Conservation (phyloP, 306 rosid species). For the Prunus davidiana region DNA sequence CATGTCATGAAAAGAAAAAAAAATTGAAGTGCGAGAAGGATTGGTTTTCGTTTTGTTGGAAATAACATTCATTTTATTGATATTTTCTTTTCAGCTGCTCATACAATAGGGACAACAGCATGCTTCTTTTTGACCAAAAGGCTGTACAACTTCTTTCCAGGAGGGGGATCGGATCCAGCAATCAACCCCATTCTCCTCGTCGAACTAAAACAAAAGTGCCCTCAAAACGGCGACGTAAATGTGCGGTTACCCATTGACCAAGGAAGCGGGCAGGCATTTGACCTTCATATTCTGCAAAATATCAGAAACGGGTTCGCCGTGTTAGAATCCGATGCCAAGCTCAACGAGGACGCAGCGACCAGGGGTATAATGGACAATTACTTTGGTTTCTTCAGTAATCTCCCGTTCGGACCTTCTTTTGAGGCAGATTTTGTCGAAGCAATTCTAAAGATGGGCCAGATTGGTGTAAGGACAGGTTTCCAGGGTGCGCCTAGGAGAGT, state of each 20-base stretch:
- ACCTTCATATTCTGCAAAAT: constrained; percentile 54
- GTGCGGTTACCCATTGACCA: constrained; percentile 48
- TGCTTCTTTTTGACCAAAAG: constrained; percentile 81
- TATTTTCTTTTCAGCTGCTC: constrained; percentile 55
- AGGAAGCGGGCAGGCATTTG: constrained; percentile 51
- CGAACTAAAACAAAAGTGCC: constrained; percentile 45
- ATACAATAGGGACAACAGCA: constrained; percentile 90
- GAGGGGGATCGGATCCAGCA: constrained; percentile 64
- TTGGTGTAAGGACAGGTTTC: constrained; percentile 68
- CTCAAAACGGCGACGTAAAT: constrained; percentile 50
- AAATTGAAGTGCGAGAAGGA: too few relatives aligned
- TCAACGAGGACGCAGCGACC: constrained; percentile 51
- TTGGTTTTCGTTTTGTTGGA: too few relatives aligned
- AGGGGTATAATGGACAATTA: constrained; percentile 53
- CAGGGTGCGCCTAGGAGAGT: constrained; percentile 55
- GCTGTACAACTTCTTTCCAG: constrained; percentile 62
- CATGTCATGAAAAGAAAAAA: too few relatives aligned
- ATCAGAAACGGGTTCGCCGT: constrained; percentile 70
- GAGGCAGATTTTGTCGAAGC: constrained; percentile 57
- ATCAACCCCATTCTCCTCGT: constrained; percentile 49
- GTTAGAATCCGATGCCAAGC: constrained; percentile 78
- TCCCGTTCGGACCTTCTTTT: constrained; percentile 54
- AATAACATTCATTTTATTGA: too few relatives aligned
- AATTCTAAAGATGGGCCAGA: constrained; percentile 69
- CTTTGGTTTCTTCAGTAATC: constrained; percentile 28